Evolutionary conservation across 1,284 basidiomycete genomes (phyloP), one percentile per base, ranked within the genome.

Genomic region (Exobasidium cylindrosporum): DNA sequence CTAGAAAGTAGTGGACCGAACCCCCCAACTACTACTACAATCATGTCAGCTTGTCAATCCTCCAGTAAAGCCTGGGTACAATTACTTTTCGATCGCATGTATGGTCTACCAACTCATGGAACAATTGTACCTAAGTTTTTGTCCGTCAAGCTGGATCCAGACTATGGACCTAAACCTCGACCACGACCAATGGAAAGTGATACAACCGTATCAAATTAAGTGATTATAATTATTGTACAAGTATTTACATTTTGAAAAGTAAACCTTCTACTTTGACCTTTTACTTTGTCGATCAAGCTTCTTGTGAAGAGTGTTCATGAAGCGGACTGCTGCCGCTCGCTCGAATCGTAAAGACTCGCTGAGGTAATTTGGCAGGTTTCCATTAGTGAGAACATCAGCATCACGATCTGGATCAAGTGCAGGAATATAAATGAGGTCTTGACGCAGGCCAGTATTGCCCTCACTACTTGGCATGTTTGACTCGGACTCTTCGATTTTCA

Each of bases 371-470:
- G 70, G 70, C 46, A 72, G 52, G 23, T 52, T 54, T 5, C 50
- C 54, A 5, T 56, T 59, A 13, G 24, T 32, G 14, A 72, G 50
- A 30, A 72, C 60, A 11, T 65, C 70, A 10, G 69, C 58, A 45
- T 72, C 70, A 35, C 70, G 63, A 35, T 72, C 66, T 1, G 74
- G 66, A 62, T 79, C 73, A 28, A 79, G 43, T 57, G 72, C 66
- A 31, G 77, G 75, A 21, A 70, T 64, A 54, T 75, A 79, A 21
- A 77, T 66, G 24, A 79, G 68, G 26, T 79, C 75, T 14, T 73
- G 61, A 1, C 77, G 67, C 24, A 56, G 61, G 46, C 47, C 28
- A 7, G n/a, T 23, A 14, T 21, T 35, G 5, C 23, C 54, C 10
- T 23, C 53, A 10, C 1, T 28, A 30, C 24, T 50, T 31, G 17